Base-by-base conservation (phyloP, 2,329 filamentous ascomycete species). In the Sordariomycetes sp. region DNA sequence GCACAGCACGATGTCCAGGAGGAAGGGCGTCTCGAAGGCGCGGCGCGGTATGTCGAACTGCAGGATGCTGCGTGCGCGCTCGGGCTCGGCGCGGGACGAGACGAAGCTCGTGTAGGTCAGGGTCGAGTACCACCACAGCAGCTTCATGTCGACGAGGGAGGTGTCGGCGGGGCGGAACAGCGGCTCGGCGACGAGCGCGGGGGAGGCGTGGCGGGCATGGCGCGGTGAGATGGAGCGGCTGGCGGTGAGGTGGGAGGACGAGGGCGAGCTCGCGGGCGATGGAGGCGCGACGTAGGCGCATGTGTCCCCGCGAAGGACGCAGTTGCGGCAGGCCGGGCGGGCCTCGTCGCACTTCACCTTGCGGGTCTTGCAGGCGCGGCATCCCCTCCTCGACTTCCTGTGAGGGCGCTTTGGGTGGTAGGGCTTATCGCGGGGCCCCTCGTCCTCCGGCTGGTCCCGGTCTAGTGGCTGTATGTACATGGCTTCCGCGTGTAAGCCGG, bases 301-400 rank as follows among this genome's bases (percentile, higher is more conserved):
- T 2, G 69, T 66, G 58, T 76, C 74, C 58, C 71, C 74, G 59
- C 79, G 74, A 60, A 77, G 66, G 50, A 67, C 72, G 65, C 80
- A 83, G 34, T 74, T 71, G 48, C 73, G 73, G 63, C 80, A 83
- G 2, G 69, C 64, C 0, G 80, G 80, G 32, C 71, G 74, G 5
- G 63, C 70, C 64, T 83, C 79, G 60, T 80, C 76, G 67, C 79
- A 82, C 67, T 80, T 81, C 58, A 80, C 76, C 66, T 79, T 81
- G 58, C 80, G 75, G 18, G 67, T 66, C 67, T 82, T 83, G 72
- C 80, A 83, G 64, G 76, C 79, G 61, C 69, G 70, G 63, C 80
- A 83, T 6, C 79, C 80, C 2, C 72, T 70, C 34, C 79, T 71
- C 1, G 79, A 80, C 66, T 83, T 83, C 62, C 72, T 78, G 65